Base-by-base conservation (phyloP, 352 stramenopile genomes). In the Globisporangium parvum region DNA sequence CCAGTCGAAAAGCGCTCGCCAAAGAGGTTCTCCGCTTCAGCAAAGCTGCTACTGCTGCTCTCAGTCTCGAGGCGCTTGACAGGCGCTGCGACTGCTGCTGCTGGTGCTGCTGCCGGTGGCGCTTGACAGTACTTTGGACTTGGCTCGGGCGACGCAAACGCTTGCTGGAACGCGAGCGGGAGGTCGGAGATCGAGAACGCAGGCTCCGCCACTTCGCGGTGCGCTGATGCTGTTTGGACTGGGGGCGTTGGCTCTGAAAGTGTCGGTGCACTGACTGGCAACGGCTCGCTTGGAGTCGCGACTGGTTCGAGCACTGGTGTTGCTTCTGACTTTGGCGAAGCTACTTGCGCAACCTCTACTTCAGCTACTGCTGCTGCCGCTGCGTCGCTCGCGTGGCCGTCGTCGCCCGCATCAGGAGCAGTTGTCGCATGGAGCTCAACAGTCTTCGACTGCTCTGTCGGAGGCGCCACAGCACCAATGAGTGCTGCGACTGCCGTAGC, bases 1-100 rank as follows among this genome's bases (percentile, higher is more conserved):
- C 37, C 41, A 12, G 11, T 51, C 21, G 60, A 67, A 3, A 63
- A 44, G 12, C 55, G 55, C 26, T 67, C 60, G 15, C 55, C 60
- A 45, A 67, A 67, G 49, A 63, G 55, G 21, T 41, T 67, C 26
- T 63, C 55, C 3, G 60, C 53, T 21, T 63, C 51, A 10, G 23
- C 40, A 21, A 53, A 35, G 42, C 33, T 54, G 42, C 37, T 49
- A 9, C 40, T 48, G 24, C n/a, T 53, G 5, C 51, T 53, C 10
- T 3, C n/a, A 3, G 10, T 26, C 20, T 20, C 24, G 31, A 37
- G 31, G 31, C 6, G 31, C 31, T 23, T 46, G 1, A 9, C 14
- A 54, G 33, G 31, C n/a, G 18, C 18, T 24, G 47, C 26, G 26
- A 26, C 44, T 47, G 12, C 21, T n/a, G 17, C 26, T 23, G 47